A percentile compares a stretch with the other conserved stretches of the same genome.
Evolutionary conservation across 805 yeast genomes (phyloP).

Genomic region (Ogataea nonfermentans): DNA sequence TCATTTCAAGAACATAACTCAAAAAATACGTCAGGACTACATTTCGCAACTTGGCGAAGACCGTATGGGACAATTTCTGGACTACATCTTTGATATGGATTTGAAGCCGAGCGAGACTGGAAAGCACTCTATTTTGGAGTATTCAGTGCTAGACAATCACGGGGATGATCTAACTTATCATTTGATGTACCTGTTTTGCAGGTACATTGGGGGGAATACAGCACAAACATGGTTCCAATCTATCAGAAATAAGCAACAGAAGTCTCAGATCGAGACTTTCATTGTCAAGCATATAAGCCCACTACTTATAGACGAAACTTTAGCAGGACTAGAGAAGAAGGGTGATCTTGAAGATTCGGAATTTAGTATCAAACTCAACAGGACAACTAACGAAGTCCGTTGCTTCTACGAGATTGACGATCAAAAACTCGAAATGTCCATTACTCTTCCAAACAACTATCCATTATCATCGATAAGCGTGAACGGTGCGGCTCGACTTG

Average conservation of each 20-base stretch:
- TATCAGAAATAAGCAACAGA: constrained; percentile 65
- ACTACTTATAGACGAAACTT: constrained; percentile 53
- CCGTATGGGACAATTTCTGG: constrained; percentile 48
- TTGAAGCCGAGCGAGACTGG: constrained; percentile 27
- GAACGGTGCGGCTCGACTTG: constrained; percentile 74
- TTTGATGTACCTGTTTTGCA: constrained; percentile 49
- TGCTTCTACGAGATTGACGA: constrained; percentile 81
- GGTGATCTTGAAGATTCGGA: constrained; percentile 38
- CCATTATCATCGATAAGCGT: constrained; percentile 78
- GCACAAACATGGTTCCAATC: constrained; percentile 69
- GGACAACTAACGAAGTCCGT: constrained; percentile 62
- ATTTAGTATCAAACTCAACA: constrained; percentile 60
- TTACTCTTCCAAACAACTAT: constrained; percentile 68
- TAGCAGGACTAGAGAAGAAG: constrained; percentile 36
- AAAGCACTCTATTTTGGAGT: constrained; percentile 29
- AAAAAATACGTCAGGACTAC: constrained; percentile 59
- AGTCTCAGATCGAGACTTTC: constrained; percentile 58
- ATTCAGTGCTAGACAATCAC: constrained; percentile 15
- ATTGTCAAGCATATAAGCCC: constrained; percentile 65
- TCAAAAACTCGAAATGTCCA: constrained; percentile 75
- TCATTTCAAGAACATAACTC: constrained; percentile 64
- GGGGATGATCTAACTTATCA: constrained; percentile 38
- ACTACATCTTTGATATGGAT: constrained; percentile 54
- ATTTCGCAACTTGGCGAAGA: constrained; percentile 55
- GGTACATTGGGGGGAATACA: constrained; percentile 56